Evolutionary conservation across 2,329 filamentous ascomycete species (phyloP), one percentile per base, ranked within the genome.

Genomic region (Aureobasidium uvarum): DNA sequence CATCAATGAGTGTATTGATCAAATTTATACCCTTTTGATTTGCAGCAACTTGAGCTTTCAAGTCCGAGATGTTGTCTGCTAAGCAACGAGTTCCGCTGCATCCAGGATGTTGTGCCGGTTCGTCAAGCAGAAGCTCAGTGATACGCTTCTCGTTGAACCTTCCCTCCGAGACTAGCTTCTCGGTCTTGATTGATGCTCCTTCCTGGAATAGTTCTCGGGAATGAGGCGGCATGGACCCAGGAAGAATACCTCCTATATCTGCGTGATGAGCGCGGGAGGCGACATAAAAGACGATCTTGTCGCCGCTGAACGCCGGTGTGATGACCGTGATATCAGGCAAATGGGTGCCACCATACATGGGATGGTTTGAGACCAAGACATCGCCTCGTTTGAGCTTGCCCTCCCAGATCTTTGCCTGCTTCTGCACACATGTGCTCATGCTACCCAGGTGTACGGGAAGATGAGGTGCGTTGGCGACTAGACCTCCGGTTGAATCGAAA

Each of bases 11-110:
- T 0, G 84, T 82, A 58, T 84, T 84, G 69, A 96, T 95, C 25
- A 94, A 80, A 41, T 86, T 87, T 72, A 94, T 94, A 10, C 92
- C 92, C 70, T 92, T 92, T 71, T 92, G 89, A 72, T 96, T 96
- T 14, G 91, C 91, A 0, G 92, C 91, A 14, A 95, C 88, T 74
- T 96, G 91, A 0, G 92, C 92, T 75, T 93, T 92, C 46, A 96
- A 81, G 73, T 96, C 92, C 62, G 91, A 93, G 69, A 96, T 81
- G 73, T 96, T 96, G 75, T 96, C 92, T 11, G 85, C 86, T 1
- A 96, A 80, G 73, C 90, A 92, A 50, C 91, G 81, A 0, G 91
- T 93, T 2, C 91, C 91, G 63, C 85, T 88, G 77, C 90, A 95
- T 1, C 89, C 91, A 0, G 87, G 86, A 69, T 90, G 87, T 70